phyloP scores from a whole-genome alignment of 2,329 filamentous ascomycete species.

The Pseudocercospora ulei region DNA sequence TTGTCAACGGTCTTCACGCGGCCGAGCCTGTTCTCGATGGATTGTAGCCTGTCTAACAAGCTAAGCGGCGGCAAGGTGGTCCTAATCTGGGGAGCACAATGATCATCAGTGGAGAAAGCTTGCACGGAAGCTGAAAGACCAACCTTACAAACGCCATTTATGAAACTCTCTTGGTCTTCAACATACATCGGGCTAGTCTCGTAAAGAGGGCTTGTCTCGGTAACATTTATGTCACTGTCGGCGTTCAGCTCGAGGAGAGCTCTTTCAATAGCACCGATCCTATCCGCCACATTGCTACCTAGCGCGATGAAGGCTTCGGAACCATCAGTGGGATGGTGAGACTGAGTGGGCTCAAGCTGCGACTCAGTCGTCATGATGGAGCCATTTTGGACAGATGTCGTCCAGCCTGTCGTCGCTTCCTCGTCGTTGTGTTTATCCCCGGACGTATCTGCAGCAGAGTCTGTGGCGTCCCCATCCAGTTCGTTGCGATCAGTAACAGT shows the following conservation, averaged over 20 bases:
- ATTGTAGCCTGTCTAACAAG: slow-evolving; percentile 70
- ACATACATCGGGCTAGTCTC: slow-evolving; percentile 98
- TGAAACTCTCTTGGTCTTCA: slow-evolving; percentile 72
- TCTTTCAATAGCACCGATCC: slow-evolving; percentile 71
- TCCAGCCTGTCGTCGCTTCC: no score
- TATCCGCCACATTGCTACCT: slow-evolving; percentile 85
- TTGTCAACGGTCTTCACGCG: slow-evolving; percentile 81
- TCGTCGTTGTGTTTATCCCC: no score
- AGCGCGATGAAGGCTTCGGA: slow-evolving; percentile 61
- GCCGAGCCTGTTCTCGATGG: slow-evolving; percentile 70
- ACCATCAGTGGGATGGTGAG: slow-evolving; percentile 28
- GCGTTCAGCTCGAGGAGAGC: slow-evolving; percentile 69
- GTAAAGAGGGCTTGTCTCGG: slow-evolving; percentile 78
- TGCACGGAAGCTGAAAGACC: slow-evolving; percentile 30
- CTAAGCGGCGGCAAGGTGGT: slow-evolving; percentile 65
- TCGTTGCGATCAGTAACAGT: no score
- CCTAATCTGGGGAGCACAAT: slow-evolving; percentile 53
- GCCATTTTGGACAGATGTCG: no score
- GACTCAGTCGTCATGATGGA: not conserved
- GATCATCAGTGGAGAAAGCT: not conserved
- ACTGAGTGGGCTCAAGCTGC: no score
- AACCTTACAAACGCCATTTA: slow-evolving; percentile 90
- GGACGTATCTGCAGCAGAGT: no score
- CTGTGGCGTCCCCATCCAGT: no score
- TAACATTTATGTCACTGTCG: slow-evolving; percentile 58